Evolutionary conservation across 83 land plant species (phyloP), one percentile per base, ranked within the genome.

Genomic region (Picea mariana): DNA sequence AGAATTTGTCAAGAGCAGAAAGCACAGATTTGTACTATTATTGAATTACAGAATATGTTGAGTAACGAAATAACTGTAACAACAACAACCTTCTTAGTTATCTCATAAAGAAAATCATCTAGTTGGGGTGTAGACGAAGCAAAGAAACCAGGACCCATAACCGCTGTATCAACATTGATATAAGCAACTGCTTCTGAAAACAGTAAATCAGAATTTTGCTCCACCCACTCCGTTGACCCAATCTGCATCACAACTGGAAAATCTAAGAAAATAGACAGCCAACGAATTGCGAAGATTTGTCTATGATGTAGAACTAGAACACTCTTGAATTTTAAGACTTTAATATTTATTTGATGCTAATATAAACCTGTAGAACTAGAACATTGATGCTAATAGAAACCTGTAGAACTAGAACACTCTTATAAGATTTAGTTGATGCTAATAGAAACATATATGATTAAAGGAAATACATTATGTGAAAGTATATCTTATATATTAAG

Each of bases 141-240:
- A 58, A 68, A 47, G 75, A 92, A 88, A 38, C 87, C 88, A 18
- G 90, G 89, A 21, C 98, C 98, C 80, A 86, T 89, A 59, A 92
- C 96, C 13, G 96, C 98, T 86, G 94, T 93, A 78, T 95, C 98
- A 47, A 95, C 96, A 90, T 96, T 96, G 44, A 94, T 81, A 65
- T 96, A 96, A 12, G 91, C 98, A 18, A 96, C 92, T 64, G 95
- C 96, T 83, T 85, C 84, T 61, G 96, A 81, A 8, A 82, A 79
- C 60, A 96, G 82, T 60, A 86, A 81, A 42, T 84, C 83, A 24
- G 83, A 84, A 82, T 92, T 93, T 79, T 94, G 84, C 82, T 96
- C 98, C 62, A 93, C 96, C 98, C 98, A 96, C 77, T 96, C 96
- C 31, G 98, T 93, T 23, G 98, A 93, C 63, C 98, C 96, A 75